These are phyloP conservation scores for Ceratocystis eucalypticola DNA, from an alignment of 2,329 filamentous ascomycete species.

Conservation along the genomic window DNA sequence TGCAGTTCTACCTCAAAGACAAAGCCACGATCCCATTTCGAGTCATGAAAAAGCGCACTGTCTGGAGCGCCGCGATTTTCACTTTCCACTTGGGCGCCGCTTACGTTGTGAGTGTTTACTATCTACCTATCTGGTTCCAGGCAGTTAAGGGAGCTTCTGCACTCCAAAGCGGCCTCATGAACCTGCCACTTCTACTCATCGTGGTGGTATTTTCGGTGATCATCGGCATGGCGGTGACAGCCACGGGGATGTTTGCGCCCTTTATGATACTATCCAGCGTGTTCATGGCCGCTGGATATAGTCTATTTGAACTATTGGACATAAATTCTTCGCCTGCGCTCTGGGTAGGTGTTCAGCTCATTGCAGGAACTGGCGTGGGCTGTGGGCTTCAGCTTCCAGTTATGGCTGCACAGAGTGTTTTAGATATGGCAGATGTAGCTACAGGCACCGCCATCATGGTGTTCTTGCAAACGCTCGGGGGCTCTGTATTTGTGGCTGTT, in stretches of 20 bases:
- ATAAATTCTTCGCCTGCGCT: slow-evolving; percentile 22
- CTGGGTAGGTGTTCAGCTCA: slow-evolving; percentile 21
- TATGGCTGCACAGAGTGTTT: slow-evolving; percentile 34
- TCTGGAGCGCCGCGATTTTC: slow-evolving; percentile 28
- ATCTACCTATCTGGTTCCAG: slow-evolving; percentile 29
- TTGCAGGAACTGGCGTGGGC: slow-evolving; percentile 28
- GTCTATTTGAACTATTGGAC: slow-evolving; percentile 29
- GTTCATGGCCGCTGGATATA: slow-evolving; percentile 25
- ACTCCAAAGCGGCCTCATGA: slow-evolving; percentile 27
- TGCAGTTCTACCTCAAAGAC: slow-evolving; percentile 30
- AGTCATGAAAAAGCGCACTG: slow-evolving; percentile 30
- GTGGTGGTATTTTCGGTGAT: slow-evolving; percentile 26
- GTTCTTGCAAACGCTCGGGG: slow-evolving; percentile 33
- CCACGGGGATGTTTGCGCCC: slow-evolving; percentile 30
- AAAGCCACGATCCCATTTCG: slow-evolving; percentile 33
- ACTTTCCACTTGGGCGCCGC: slow-evolving; percentile 30
- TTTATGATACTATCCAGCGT: slow-evolving; percentile 28
- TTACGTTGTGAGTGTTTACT: slow-evolving; percentile 24
- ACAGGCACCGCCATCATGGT: slow-evolving; percentile 35
- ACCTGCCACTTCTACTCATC: slow-evolving; percentile 27
- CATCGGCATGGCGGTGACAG: slow-evolving; percentile 26
- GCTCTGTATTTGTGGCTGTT: slow-evolving; percentile 38
- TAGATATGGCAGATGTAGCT: slow-evolving; percentile 32
- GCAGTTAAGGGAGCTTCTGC: slow-evolving; percentile 28
- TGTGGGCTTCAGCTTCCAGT: slow-evolving; percentile 33